Evolutionary conservation across 2,329 filamentous ascomycete species (phyloP).

Genomic region (Cladosporium colombiae): DNA sequence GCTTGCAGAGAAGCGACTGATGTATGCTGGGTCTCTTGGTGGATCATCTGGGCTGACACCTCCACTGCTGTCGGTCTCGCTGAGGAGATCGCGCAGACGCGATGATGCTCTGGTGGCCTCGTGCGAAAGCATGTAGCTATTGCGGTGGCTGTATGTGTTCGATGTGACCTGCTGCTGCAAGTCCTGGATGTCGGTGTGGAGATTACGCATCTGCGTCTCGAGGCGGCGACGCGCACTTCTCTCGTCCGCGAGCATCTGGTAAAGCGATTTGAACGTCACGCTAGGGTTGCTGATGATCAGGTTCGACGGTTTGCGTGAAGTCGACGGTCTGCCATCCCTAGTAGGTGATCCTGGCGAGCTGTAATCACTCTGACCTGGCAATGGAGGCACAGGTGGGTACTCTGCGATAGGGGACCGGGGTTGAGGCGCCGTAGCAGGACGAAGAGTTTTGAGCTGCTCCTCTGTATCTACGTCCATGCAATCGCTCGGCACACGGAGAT

Average conservation of each 20-base stretch:
- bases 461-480: constrained; percentile 28
- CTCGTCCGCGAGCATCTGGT: constrained; percentile 42
- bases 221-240: constrained; percentile 39
- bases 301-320: constrained; percentile 6
- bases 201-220: constrained; percentile 34
- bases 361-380: constrained; percentile 9
- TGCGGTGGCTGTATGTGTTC: constrained; percentile 27
- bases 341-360: neutral
- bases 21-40: neutral
- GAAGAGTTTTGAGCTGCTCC: constrained; percentile 26
- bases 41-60: constrained; percentile 20
- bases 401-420: constrained; percentile 14
- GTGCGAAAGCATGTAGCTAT: constrained; percentile 29
- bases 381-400: constrained; percentile 14
- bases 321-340: neutral
- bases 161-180: constrained; percentile 36
- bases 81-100: constrained; percentile 31
- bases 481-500: constrained; percentile 27
- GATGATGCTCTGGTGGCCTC: constrained; percentile 10
- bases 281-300: constrained; percentile 18
- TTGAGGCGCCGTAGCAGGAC: constrained; percentile 27
- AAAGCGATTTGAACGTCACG: constrained; percentile 38
- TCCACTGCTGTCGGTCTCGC: constrained; percentile 28
- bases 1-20: constrained; percentile 17
- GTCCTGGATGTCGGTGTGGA: constrained; percentile 34